Percentiles rank a stretch among this genome's conserved stretches.
These are phyloP conservation scores for Fragilaria crotonensis DNA, from an alignment of 108 stramenopile species.

Conservation along the genomic window DNA sequence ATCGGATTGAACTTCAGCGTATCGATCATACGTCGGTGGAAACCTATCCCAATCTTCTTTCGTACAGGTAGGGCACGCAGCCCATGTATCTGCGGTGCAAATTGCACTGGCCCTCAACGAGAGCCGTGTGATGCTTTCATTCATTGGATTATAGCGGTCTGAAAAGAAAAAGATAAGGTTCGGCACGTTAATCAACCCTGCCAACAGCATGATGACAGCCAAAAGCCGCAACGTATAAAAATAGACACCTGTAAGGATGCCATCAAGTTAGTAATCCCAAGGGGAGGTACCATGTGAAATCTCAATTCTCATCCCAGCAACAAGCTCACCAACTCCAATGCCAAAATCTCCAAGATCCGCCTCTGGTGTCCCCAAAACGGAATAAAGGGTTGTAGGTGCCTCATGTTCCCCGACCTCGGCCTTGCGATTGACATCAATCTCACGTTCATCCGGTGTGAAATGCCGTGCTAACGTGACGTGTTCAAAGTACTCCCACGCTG, in stretches of 20 bases:
- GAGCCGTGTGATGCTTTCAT: not conserved
- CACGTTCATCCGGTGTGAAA: not conserved
- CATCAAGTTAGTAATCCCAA: no score
- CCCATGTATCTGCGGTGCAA: conserved; percentile 10
- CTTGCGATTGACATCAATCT: not conserved
- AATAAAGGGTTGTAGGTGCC: conserved; percentile 16
- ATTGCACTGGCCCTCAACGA: conserved; percentile 3
- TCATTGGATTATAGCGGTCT: conserved; percentile 31
- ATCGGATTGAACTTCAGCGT: not conserved
- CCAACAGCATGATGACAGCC: conserved; percentile 42
- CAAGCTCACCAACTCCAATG: conserved; percentile 25
- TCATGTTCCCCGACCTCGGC: conserved; percentile 10
- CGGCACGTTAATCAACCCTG: conserved; percentile 60
- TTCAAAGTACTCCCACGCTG: conserved; percentile 31
- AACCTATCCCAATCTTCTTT: conserved; percentile 8
- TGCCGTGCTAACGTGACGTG: conserved; percentile 19
- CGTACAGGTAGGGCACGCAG: conserved; percentile 10
- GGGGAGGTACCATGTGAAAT: no score
- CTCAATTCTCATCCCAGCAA: no score
- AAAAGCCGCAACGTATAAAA: conserved; percentile 68
- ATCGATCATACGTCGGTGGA: conserved; percentile 14
- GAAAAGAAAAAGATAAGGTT: conserved; percentile 63
- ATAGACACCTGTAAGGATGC: conserved; percentile 48
- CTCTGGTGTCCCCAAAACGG: conserved; percentile 5
- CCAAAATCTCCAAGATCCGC: conserved; percentile 22